Conservation (phyloP, 176 grass and related monocot genomes). For the Oryza rufipogon region DNA sequence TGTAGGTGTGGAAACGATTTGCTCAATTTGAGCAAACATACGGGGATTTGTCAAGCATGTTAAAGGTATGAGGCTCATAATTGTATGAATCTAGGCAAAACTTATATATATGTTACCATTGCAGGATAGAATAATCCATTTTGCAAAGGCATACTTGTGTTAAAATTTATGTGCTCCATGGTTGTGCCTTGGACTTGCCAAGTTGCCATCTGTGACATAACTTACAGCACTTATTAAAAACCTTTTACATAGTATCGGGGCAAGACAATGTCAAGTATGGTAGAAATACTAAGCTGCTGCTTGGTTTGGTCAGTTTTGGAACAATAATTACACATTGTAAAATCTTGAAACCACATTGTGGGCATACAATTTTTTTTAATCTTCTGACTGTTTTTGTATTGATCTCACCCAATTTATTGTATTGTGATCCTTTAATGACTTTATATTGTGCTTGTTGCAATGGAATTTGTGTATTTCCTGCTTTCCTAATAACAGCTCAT, state of each 20-base stretch:
- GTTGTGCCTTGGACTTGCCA: not conserved
- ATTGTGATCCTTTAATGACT: not conserved
- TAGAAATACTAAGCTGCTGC: not conserved
- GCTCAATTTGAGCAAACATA: constrained; percentile 83
- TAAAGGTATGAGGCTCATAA: constrained; percentile 64
- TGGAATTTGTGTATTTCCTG: not conserved
- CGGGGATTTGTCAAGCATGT: constrained; percentile 91
- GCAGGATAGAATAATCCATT: not conserved
- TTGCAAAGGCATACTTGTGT: not conserved
- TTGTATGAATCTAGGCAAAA: constrained; percentile 24
- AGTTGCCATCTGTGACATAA: not conserved
- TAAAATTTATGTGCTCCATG: not conserved
- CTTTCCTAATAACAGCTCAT: not conserved
- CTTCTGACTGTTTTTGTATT: not conserved
- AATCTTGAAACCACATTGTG: not conserved
- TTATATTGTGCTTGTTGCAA: not conserved
- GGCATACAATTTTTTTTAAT: not conserved
- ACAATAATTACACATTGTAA: not conserved
- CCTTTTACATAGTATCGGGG: not conserved
- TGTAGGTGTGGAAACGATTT: constrained; percentile 92
- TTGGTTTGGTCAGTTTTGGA: constrained; percentile 17
- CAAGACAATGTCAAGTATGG: not conserved
- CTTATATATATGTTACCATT: not conserved
- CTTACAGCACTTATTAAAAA: not conserved
- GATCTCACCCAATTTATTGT: constrained; percentile 14